Evolutionary conservation across 2,329 filamentous ascomycete species (phyloP).

Genomic region (Phialophora macrospora): DNA sequence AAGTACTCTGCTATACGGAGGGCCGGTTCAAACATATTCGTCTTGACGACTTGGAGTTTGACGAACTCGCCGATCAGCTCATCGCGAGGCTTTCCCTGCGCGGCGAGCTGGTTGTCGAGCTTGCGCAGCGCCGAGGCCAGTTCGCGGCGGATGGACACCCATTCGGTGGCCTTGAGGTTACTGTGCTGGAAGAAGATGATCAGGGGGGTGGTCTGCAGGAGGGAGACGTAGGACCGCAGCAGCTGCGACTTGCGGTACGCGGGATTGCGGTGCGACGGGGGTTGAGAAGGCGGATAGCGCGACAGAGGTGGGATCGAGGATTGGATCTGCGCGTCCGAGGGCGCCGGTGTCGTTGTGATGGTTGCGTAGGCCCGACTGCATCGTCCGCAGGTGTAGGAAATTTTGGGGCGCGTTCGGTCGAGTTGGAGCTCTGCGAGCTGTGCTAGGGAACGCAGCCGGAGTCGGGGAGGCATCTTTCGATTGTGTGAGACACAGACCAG

Average conservation of each 20-base stretch:
- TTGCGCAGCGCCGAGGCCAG: slow-evolving; percentile 65
- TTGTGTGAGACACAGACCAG: neutral
- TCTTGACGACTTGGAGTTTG: slow-evolving; percentile 82
- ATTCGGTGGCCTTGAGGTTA: slow-evolving; percentile 75
- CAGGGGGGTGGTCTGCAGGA: slow-evolving; percentile 82
- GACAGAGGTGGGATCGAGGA: slow-evolving; percentile 52
- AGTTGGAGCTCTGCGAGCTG: slow-evolving; percentile 43
- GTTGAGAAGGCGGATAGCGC: slow-evolving; percentile 69
- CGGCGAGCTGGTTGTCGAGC: slow-evolving; percentile 70
- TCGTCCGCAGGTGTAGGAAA: slow-evolving; percentile 41
- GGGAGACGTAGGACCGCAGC: slow-evolving; percentile 81
- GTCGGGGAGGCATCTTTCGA: slow-evolving; percentile 58
- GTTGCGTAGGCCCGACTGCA: slow-evolving; percentile 46
- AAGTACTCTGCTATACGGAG: slow-evolving; percentile 86
- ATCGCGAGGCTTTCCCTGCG: slow-evolving; percentile 49
- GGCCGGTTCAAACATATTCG: slow-evolving; percentile 84
- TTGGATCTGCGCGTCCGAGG: slow-evolving; percentile 56
- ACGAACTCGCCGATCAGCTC: slow-evolving; percentile 62
- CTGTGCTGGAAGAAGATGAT: slow-evolving; percentile 86
- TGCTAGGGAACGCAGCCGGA: slow-evolving; percentile 50
- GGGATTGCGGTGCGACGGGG: slow-evolving; percentile 82
- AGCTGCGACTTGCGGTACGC: slow-evolving; percentile 91
- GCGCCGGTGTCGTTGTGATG: slow-evolving; percentile 57
- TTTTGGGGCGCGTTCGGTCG: slow-evolving; percentile 41
- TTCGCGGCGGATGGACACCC: slow-evolving; percentile 73